Percentiles rank a stretch among this genome's conserved stretches.
Evolutionary conservation across 2,329 filamentous ascomycete genomes (phyloP).

Genomic region (Fusarium sp.): DNA sequence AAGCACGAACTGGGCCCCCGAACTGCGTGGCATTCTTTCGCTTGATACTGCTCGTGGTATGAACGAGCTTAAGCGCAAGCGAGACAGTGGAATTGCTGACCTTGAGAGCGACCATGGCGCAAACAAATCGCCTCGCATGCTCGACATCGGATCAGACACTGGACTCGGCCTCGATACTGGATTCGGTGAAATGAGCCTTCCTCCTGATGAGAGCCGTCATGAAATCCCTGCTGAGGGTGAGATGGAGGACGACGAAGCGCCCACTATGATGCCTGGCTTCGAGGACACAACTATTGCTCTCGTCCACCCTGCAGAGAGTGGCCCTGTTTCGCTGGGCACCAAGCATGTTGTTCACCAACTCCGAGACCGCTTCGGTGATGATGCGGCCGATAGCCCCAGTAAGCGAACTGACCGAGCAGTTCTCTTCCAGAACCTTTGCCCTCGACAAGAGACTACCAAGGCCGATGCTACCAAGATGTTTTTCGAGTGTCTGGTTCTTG

Average conservation of each 20-base stretch:
- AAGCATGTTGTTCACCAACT: slow-evolving; percentile 96
- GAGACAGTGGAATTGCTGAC: slow-evolving; percentile 87
- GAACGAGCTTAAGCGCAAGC: slow-evolving; percentile 91
- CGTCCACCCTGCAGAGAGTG: slow-evolving; percentile 84
- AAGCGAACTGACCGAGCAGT: slow-evolving; percentile 82
- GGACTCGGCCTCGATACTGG: slow-evolving; percentile 60
- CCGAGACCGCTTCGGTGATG: slow-evolving; percentile 84
- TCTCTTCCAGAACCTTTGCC: slow-evolving; percentile 91
- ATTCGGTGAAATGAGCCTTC: slow-evolving; percentile 65
- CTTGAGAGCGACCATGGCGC: slow-evolving; percentile 75
- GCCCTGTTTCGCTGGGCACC: slow-evolving; percentile 89
- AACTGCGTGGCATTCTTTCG: slow-evolving; percentile 92
- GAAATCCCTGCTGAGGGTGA: slow-evolving; percentile 72
- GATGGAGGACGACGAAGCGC: slow-evolving; percentile 55
- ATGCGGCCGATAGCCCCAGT: slow-evolving; percentile 74
- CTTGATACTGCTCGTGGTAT: slow-evolving; percentile 81
- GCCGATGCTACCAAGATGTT: slow-evolving; percentile 99
- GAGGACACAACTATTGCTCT: slow-evolving; percentile 82
- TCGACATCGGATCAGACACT: slow-evolving; percentile 76
- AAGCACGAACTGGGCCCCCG: slow-evolving; percentile 86
- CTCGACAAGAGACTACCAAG: slow-evolving; percentile 82
- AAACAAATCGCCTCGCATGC: slow-evolving; percentile 73
- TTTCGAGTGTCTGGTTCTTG: slow-evolving; percentile 94
- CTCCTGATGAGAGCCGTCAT: slow-evolving; percentile 70
- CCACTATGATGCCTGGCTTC: slow-evolving; percentile 70